Base-by-base conservation (phyloP, 441 rosid species). In the Gossypium davidsonii region DNA sequence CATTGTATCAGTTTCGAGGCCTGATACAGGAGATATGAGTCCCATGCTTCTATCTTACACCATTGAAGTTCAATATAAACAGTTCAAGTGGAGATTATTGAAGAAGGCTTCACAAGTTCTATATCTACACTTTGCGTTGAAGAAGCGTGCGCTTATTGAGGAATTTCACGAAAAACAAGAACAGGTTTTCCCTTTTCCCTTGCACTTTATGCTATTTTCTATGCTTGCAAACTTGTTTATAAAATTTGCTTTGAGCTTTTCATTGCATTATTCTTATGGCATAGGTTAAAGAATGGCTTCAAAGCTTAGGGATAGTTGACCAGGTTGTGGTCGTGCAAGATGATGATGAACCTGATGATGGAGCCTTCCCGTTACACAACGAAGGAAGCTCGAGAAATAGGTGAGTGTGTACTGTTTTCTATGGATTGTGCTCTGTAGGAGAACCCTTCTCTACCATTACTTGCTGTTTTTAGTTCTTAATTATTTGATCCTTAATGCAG, bases 41-140 rank as follows among this genome's bases (percentile, higher is more conserved):
- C 95, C 95, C 71, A 84, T 90, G 84, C 86, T 84, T 73, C 75
- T 88, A 71, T 86, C 92, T 55, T 90, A 88, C 79, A 84, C 87
- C 23, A 85, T 90, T 70, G 89, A 90, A 77, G 82, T 88, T 73
- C 89, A 80, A 18, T 88, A 90, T 81, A 88, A 88, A 78, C 95
- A 90, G 91, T 88, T 90, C 77, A 86, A 84, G 66, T 90, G 94
- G 94, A 73, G 79, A 55, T 59, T 90, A 58, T 44, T 76, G 79
- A 90, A 88, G 88, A 90, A 88, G 81, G 94, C 94, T 67, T 86
- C 94, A 49, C 92, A 90, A 79, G 89, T 88, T 78, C 77, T 90
- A 0, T 84, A 82, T 77, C 39, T 88, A 67, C 94, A 90, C 72
- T 88, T 88, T 53, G 88, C 90, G 39, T 78, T 90, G 67, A 85